Evolutionary conservation across 257 asterid species (phyloP).

Genomic region (Jacaranda mimosifolia): DNA sequence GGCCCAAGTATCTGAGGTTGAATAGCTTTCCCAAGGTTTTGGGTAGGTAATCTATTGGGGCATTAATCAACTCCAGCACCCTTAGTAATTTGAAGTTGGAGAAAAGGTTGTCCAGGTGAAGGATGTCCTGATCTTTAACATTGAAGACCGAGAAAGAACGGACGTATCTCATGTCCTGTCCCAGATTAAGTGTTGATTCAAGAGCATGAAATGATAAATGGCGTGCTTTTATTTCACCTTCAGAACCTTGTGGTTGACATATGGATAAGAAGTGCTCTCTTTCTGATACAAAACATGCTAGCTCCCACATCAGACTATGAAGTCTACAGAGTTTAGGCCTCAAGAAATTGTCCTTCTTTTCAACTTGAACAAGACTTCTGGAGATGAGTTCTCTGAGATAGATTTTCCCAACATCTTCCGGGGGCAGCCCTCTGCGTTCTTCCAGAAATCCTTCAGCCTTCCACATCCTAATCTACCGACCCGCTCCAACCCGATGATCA

Average conservation of each 20-base stretch:
- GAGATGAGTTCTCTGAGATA: conserved; percentile 38
- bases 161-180: conserved; percentile 3
- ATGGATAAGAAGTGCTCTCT: conserved; percentile 33
- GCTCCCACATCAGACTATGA: conserved; percentile 44
- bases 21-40: conserved; percentile 34
- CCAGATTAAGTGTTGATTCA: conserved; percentile 8
- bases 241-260: background rate
- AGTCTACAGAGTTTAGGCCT: conserved; percentile 42
- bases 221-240: conserved; percentile 30
- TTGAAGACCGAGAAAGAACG: conserved; percentile 33
- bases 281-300: conserved; percentile 34
- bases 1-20: conserved; percentile 38
- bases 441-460: conserved; percentile 51
- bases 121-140: background rate
- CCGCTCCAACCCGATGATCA: conserved; percentile 36
- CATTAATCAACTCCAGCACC: conserved; percentile 34
- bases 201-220: conserved; percentile 31
- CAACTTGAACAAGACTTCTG: conserved; percentile 43
- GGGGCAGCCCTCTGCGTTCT: conserved; percentile 21
- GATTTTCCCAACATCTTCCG: conserved; percentile 41
- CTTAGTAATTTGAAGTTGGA: conserved; percentile 30
- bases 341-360: conserved; percentile 29
- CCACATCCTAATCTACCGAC: conserved; percentile 43
- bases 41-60: conserved; percentile 29
- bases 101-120: conserved; percentile 19